A percentile compares a stretch with the other conserved stretches of the same genome.
These are phyloP conservation scores for Ceratocystis huliohia DNA, from an alignment of 2,329 filamentous ascomycete species.

Conservation along the genomic window DNA sequence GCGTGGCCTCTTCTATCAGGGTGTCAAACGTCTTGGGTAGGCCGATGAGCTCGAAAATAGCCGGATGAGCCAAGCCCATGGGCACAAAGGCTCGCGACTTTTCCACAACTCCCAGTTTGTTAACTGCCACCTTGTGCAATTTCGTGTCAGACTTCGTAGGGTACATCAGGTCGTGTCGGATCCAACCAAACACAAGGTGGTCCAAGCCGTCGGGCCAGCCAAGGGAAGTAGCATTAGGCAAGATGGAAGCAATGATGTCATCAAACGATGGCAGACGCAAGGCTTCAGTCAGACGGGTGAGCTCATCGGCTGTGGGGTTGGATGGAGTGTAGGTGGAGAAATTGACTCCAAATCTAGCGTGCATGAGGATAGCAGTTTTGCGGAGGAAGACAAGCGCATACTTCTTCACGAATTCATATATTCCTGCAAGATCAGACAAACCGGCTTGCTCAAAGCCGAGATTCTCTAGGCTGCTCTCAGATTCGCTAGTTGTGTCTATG, in stretches of 20 bases:
- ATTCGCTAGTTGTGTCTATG: constrained; percentile 7
- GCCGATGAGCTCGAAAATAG: constrained; percentile 87
- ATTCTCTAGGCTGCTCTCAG: constrained; percentile 25
- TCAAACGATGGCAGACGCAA: constrained; percentile 67
- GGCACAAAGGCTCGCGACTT: constrained; percentile 24
- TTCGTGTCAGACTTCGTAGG: constrained; percentile 18
- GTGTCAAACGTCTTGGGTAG: constrained; percentile 85
- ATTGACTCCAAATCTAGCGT: constrained; percentile 79
- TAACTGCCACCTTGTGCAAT: not conserved
- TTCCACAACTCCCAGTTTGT: constrained; percentile 4
- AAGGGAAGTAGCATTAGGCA: constrained; percentile 30
- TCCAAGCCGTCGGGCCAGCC: constrained; percentile 22
- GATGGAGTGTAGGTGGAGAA: constrained; percentile 59
- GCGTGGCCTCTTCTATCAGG: constrained; percentile 82
- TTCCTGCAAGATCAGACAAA: constrained; percentile 40
- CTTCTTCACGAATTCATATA: constrained; percentile 53
- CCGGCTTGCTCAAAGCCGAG: constrained; percentile 43
- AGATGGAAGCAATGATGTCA: constrained; percentile 56
- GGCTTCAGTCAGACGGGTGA: constrained; percentile 65
- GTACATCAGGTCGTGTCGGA: constrained; percentile 47
- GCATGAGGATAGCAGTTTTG: constrained; percentile 69
- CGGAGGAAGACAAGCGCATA: constrained; percentile 86
- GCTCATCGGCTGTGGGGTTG: constrained; percentile 57
- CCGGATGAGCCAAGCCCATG: constrained; percentile 59
- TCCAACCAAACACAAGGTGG: constrained; percentile 53